These are phyloP conservation scores for Psilocybe cyanescens DNA, from an alignment of 768 basidiomycete species.

Conservation along the genomic window DNA sequence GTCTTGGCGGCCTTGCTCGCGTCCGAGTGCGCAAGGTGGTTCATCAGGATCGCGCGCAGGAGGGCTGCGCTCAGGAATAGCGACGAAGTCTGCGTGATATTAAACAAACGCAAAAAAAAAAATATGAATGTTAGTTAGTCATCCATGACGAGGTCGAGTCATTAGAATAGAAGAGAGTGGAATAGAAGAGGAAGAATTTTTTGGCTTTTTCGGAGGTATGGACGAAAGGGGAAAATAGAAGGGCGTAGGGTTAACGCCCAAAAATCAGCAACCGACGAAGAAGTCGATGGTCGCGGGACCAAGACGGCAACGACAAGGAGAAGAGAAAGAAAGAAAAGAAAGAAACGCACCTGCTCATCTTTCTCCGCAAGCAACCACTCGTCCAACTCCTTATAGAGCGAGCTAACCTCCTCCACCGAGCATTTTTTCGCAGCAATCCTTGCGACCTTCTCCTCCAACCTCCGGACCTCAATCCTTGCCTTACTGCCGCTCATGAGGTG, in stretches of 20 bases:
- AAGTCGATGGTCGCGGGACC: background rate
- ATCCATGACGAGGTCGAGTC: background rate
- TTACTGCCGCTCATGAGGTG: constrained; percentile 48
- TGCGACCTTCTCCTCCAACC: constrained; percentile 79
- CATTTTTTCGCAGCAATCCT: constrained; percentile 84
- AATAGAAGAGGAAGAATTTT: constrained; percentile 6
- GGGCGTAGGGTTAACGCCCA: constrained; percentile 16
- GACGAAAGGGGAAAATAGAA: constrained; percentile 17
- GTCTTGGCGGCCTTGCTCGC: constrained; percentile 68
- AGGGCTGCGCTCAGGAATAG: constrained; percentile 78
- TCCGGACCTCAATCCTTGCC: constrained; percentile 58
- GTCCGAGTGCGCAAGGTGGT: constrained; percentile 81
- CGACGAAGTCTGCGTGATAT: constrained; percentile 54
- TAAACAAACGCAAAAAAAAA: background rate
- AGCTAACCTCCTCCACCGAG: constrained; percentile 83
- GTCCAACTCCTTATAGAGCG: constrained; percentile 78
- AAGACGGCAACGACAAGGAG: background rate
- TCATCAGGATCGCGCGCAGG: constrained; percentile 81
- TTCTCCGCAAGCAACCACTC: constrained; percentile 73
- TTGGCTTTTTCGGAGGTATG: constrained; percentile 10
- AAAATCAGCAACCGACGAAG: background rate
- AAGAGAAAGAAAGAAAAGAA: constrained; percentile 11
- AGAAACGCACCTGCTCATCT: constrained; percentile 66
- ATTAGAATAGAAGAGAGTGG: background rate
- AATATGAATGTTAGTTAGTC: constrained; percentile 6